Evolutionary conservation across 306 rosid species (phyloP).

Genomic region (Sechiopsis laciniata): DNA sequence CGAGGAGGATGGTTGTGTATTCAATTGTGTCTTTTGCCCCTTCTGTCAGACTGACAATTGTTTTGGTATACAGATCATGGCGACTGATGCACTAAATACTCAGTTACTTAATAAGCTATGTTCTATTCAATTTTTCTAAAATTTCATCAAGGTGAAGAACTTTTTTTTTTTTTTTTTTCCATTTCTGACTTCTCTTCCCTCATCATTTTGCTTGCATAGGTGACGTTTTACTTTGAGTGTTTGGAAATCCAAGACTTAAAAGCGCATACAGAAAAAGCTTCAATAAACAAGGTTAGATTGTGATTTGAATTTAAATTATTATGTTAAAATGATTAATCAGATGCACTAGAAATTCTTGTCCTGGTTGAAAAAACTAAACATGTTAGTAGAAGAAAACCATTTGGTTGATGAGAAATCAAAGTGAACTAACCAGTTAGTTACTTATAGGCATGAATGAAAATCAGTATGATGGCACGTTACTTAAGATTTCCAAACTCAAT

Average conservation of each 20-base stretch:
- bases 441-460: too few relatives aligned
- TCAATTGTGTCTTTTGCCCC: conserved; percentile 62
- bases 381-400: not conserved
- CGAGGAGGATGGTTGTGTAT: conserved; percentile 83
- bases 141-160: not conserved
- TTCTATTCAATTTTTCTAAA: conserved; percentile 7
- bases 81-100: conserved; percentile 55
- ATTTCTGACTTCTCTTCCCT: not conserved
- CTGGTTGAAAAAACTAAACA: not conserved
- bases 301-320: not conserved
- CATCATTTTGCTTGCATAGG: conserved; percentile 35
- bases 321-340: not conserved
- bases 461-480: not conserved
- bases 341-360: not conserved
- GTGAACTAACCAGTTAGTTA: not conserved
- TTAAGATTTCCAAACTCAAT: not conserved
- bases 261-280: conserved; percentile 34
- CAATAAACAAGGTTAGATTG: conserved; percentile 46
- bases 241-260: conserved; percentile 51
- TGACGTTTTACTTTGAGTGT: conserved; percentile 52
- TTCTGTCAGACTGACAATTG: conserved; percentile 53
- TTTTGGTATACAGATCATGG: conserved; percentile 76
- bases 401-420: not conserved
- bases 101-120: conserved; percentile 70
- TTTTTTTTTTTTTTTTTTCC: not conserved